phyloP scores from a whole-genome alignment of 805 yeast genomes.

The Candida railenensis region DNA sequence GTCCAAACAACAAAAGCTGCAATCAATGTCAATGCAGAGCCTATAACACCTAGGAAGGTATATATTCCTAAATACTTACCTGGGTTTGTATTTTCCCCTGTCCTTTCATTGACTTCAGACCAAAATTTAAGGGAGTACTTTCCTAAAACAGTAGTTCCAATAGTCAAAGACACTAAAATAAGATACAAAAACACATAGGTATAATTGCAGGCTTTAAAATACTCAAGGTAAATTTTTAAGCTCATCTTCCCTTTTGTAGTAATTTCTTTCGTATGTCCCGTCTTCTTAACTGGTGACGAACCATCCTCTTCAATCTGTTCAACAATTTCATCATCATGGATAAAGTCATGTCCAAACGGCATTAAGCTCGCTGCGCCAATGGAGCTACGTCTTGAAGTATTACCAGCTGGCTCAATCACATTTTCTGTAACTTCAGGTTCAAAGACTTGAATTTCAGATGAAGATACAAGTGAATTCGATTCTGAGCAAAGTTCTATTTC shows the following conservation, averaged over 20 bases:
- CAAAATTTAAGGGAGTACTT: constrained; percentile 32
- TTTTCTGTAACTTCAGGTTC: neutral
- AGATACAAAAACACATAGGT: constrained; percentile 22
- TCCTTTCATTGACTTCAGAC: constrained; percentile 30
- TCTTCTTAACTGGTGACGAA: constrained; percentile 10
- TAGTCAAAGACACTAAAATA: constrained; percentile 17
- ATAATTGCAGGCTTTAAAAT: constrained; percentile 32
- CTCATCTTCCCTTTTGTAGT: constrained; percentile 27
- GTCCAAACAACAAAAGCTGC: constrained; percentile 26
- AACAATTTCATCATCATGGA: neutral
- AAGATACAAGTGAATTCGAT: constrained; percentile 9
- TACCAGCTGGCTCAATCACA: neutral
- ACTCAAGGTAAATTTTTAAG: constrained; percentile 24
- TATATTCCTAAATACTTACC: constrained; percentile 24
- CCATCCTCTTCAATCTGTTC: constrained; percentile 19
- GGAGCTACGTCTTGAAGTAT: neutral
- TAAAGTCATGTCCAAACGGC: neutral
- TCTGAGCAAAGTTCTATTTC: constrained; percentile 9
- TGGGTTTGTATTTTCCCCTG: constrained; percentile 25
- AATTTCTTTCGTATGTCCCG: constrained; percentile 33
- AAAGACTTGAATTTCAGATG: neutral
- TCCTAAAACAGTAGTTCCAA: constrained; percentile 19
- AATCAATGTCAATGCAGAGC: constrained; percentile 26
- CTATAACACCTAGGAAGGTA: constrained; percentile 24
- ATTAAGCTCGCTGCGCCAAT: neutral